Percentiles rank a stretch among this genome's conserved stretches.
These are phyloP conservation scores for Claviceps digitariae DNA, from an alignment of 2,329 filamentous ascomycete species.

Conservation along the genomic window DNA sequence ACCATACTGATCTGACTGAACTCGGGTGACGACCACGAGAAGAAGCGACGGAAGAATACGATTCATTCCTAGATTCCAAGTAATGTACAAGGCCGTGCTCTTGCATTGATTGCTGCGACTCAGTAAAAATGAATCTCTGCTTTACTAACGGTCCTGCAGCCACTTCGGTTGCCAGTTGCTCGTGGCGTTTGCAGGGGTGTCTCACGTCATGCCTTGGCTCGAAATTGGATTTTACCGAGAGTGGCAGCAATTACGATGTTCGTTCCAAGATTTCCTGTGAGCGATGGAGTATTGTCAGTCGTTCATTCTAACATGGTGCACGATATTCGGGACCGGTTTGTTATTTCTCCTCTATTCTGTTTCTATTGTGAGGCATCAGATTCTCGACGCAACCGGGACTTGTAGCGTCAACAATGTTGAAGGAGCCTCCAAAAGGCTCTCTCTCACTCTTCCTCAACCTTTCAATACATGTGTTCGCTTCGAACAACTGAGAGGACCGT, in stretches of 20 bases:
- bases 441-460: no score
- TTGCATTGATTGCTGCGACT: not conserved
- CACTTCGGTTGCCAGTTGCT: constrained; percentile 7
- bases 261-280: not conserved
- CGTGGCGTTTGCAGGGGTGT: constrained; percentile 4
- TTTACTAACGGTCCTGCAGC: not conserved
- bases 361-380: no score
- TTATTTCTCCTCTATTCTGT: no score
- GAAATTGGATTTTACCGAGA: constrained; percentile 2
- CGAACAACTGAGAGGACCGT: no score
- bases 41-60: not conserved
- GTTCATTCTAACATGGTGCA: no score
- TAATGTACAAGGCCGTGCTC: not conserved
- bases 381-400: no score
- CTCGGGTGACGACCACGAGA: not conserved
- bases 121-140: not conserved
- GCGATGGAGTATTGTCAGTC: not conserved
- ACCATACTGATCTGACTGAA: not conserved
- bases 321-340: no score
- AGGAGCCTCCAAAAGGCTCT: no score
- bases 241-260: not conserved
- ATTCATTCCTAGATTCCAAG: constrained; percentile 1
- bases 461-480: no score
- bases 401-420: no score
- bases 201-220: not conserved